Evolutionary conservation across 106 monocot genomes (phyloP), one percentile per base, ranked within the genome.

Genomic region (Narthecium ossifragum): DNA sequence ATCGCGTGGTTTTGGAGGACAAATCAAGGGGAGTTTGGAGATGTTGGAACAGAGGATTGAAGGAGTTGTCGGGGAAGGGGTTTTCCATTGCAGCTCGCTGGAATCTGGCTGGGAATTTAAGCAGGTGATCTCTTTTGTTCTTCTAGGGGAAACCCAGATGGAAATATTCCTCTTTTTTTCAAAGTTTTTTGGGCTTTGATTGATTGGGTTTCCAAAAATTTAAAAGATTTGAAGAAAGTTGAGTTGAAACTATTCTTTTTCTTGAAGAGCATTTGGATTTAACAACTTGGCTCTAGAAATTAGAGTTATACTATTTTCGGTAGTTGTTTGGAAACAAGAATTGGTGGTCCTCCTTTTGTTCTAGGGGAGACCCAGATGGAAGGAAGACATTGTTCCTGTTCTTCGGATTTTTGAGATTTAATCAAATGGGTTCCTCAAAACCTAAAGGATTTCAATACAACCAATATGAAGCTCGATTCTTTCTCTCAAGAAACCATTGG

Each of bases 51-150:
- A 52, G 15, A 74, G 22, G 31, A 34, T 88, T 6, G 65, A 26
- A 36, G 41, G 13, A 20, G 18, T 78, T 26, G 70, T 71, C 24
- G 65, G 64, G 15, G 62, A 61, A 3, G 64, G 34, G 0, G 64
- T 77, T 15, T 41, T 43, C 10, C 73, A 80, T 33, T 85, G 88
- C 62, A 75, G 85, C 51, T 82, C 75, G 0, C 18, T 27, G 38
- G 68, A 75, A 11, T 75, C 77, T 22, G 39, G 41, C 34, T 94
- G 92, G 92, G 67, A 67, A 61, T 59, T 92, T 21, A 50, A 78
- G 22, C 80, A 81, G 76, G 80, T 81, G 57, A 47, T 8, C 2
- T 38, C 25, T 27, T 17, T 59, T 37, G 1, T 21, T 0, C 2
- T 26, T 28, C 39, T 49, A 38, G 37, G 0, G 31, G 13, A 34